Evolutionary conservation across 106 monocot species (phyloP).

Genomic region (Apostasia ramifera): DNA sequence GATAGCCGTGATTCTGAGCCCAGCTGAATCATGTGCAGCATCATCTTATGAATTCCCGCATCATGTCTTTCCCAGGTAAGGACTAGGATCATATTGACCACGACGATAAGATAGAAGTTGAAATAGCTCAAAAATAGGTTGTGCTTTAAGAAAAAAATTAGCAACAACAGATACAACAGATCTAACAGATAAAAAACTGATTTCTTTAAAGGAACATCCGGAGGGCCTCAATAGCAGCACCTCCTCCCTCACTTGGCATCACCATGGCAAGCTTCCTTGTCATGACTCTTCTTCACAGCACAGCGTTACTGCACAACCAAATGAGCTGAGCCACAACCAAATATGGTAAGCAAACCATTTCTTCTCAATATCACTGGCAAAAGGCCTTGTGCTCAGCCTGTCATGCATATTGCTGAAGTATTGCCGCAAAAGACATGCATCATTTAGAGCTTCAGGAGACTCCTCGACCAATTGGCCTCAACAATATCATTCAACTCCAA

Average conservation of each 20-base stretch:
- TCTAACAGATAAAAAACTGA: slow-evolving; percentile 98
- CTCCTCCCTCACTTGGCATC: slow-evolving; percentile 89
- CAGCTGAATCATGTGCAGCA: slow-evolving; percentile 99
- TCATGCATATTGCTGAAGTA: slow-evolving; percentile 94
- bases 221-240: slow-evolving; percentile 86
- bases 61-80: slow-evolving; percentile 88
- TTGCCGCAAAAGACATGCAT: slow-evolving; percentile 85
- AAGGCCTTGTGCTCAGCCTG: slow-evolving; percentile 79
- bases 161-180: slow-evolving; percentile 94
- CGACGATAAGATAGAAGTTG: slow-evolving; percentile 95
- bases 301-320: slow-evolving; percentile 95
- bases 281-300: slow-evolving; percentile 98
- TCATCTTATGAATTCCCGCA: slow-evolving; percentile 75
- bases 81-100: slow-evolving; percentile 89
- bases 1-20: slow-evolving; percentile 77
- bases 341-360: slow-evolving; percentile 99
- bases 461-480: no score
- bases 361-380: slow-evolving; percentile 93
- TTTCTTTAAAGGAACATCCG: slow-evolving; percentile 84
- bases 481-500: no score
- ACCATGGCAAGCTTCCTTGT: slow-evolving; percentile 97
- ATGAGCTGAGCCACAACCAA: slow-evolving; percentile 78
- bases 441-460: no score
- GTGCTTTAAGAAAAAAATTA: slow-evolving; percentile 90
- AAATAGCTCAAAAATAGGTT: slow-evolving; percentile 91